These are phyloP conservation scores for Talaromyces islandicus DNA, from an alignment of 2,329 filamentous ascomycete genomes.

Conservation along the genomic window DNA sequence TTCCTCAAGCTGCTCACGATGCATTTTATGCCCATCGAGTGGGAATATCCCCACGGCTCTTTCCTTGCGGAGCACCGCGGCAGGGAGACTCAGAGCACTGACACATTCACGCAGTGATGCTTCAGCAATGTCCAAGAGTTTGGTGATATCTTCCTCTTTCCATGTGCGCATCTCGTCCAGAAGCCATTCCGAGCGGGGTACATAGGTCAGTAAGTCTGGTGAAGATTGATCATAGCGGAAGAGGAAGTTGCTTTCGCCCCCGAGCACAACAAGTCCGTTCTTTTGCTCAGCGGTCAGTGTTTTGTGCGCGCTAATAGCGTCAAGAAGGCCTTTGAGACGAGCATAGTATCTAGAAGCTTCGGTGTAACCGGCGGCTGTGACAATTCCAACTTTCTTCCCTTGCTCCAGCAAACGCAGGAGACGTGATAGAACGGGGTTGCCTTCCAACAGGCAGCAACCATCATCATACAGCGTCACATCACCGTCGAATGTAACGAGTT, in stretches of 20 bases:
- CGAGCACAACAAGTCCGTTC: constrained; percentile 81
- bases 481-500: constrained; percentile 91
- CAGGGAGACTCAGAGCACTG: constrained; percentile 70
- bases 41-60: constrained; percentile 76
- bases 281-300: constrained; percentile 61
- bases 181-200: constrained; percentile 53
- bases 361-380: constrained; percentile 93
- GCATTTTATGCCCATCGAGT: constrained; percentile 59
- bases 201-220: constrained; percentile 62
- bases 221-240: constrained; percentile 68
- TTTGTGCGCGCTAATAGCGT: constrained; percentile 62
- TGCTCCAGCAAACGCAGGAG: constrained; percentile 66
- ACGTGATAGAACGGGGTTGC: constrained; percentile 69
- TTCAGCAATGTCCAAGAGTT: constrained; percentile 85
- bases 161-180: constrained; percentile 50
- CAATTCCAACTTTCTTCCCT: constrained; percentile 83
- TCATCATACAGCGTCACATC: constrained; percentile 96
- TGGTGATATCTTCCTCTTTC: constrained; percentile 62
- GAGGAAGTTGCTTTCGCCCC: constrained; percentile 92
- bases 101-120: constrained; percentile 76
- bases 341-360: constrained; percentile 80
- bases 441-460: constrained; percentile 68
- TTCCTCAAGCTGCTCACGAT: constrained; percentile 87
- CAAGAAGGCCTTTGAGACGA: constrained; percentile 78
- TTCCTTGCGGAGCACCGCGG: constrained; percentile 78